Conservation (phyloP, 352 stramenopile species). For the Globisporangium cylindrosporum region DNA sequence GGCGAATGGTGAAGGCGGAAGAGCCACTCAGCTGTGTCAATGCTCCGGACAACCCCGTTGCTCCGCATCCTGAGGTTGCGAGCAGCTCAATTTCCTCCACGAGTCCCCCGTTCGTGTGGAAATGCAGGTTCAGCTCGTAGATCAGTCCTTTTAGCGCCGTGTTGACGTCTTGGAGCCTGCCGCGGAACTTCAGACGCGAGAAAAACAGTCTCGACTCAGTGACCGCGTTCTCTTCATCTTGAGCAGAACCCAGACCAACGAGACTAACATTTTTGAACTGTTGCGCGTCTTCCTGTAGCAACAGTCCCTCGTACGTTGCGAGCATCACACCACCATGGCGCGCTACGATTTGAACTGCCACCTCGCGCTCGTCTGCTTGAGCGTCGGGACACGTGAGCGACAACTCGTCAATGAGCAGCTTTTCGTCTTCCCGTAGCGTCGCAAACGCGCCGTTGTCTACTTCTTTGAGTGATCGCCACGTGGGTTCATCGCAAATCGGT, state of each 20-base stretch:
- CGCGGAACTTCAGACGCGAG: conserved; percentile 27
- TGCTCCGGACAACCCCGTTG: neutral
- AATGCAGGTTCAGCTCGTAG: conserved; percentile 48
- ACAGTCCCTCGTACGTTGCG: conserved; percentile 34
- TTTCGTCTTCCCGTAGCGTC: conserved; percentile 38
- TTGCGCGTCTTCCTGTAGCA: conserved; percentile 20
- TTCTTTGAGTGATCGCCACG: conserved; percentile 24
- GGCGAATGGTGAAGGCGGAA: conserved; percentile 16
- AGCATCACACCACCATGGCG: conserved; percentile 58
- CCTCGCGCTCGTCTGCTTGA: conserved; percentile 27
- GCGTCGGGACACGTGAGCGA: conserved; percentile 32
- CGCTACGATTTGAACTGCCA: conserved; percentile 33
- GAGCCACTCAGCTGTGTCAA: neutral
- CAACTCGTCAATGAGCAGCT: conserved; percentile 34
- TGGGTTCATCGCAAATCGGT: conserved; percentile 53
- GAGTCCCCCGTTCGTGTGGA: conserved; percentile 40
- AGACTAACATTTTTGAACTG: conserved; percentile 13
- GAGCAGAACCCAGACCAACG: neutral
- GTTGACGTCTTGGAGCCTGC: conserved; percentile 41
- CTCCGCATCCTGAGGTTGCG: neutral
- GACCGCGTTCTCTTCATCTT: conserved; percentile 12
- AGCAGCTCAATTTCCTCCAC: conserved; percentile 32
- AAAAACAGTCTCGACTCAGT: conserved; percentile 44
- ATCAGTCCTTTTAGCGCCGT: conserved; percentile 47
- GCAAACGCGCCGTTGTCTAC: conserved; percentile 16